Evolutionary conservation across 1,139 yeast species (phyloP), one percentile per base, ranked within the genome.

Genomic region (Candida mesenterica): DNA sequence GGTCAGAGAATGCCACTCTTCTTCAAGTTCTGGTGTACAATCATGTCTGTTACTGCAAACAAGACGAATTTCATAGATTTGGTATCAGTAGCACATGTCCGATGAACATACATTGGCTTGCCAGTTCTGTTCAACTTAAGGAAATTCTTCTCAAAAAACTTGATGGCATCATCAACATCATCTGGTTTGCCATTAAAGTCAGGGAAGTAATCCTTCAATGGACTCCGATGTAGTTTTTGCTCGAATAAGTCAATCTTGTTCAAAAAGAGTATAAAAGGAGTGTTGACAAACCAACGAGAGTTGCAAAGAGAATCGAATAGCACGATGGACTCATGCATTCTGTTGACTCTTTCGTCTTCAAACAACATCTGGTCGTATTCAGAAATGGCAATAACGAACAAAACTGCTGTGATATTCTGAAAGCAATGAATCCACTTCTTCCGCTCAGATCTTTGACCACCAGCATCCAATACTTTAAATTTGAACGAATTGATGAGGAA

Each of bases 391-490:
- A 86, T 76, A n/a, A 92, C 96, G 60, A 89, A 92, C 25, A 92
- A 61, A 1, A 94, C 82, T 2, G 95, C 88, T 0, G 96, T 85
- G 38, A 92, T 89, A 45, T 86, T 88, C 52, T 90, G 95, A 61
- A 94, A 92, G 54, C 96, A 87, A 57, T 90, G 96, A 42, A 92
- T 86, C 98, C 98, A 92, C 57, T 92, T 92, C 48, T 82, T 80
- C 39, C 98, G 75, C 61, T 92, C 98, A 28, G 90, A 79, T 40
- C 98, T 70, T 62, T 92, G 98, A 2, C 99, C 99, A 33, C 99
- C 99, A 4, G 96, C 97, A 65, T 92, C 99, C 38, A 89, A 68
- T 32, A 94, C 87, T 49, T 79, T 80, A 53, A 90, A 81, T 42
- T 72, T 79, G 38, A 77, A 71, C 8, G 82, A 68, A 46, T 84